Evolutionary conservation across 176 grass and related monocot genomes (phyloP).

Genomic region (Paspalum notatum): DNA sequence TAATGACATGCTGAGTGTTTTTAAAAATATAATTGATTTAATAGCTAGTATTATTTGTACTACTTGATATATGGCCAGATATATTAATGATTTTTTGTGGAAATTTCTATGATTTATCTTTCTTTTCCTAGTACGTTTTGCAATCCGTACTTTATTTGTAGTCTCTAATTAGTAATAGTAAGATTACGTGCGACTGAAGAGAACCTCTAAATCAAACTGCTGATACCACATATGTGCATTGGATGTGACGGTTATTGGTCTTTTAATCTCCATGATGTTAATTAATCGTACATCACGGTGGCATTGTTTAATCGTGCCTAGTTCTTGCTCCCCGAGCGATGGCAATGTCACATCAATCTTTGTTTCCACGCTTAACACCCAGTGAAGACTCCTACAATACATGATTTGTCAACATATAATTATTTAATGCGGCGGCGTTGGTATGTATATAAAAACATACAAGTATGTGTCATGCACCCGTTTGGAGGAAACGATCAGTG

Average conservation of each 20-base stretch:
- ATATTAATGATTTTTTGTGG: no score
- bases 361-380: not conserved
- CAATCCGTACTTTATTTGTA: no score
- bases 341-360: not conserved
- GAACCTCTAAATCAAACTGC: not conserved
- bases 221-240: not conserved
- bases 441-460: no score
- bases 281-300: slow-evolving; percentile 3
- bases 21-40: no score
- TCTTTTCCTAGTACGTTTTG: no score
- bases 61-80: no score
- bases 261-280: not conserved
- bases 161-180: no score
- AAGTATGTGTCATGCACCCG: no score
- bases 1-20: no score
- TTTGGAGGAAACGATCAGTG: slow-evolving; percentile 28
- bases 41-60: no score
- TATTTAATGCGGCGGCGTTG: slow-evolving; percentile 16
- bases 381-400: not conserved
- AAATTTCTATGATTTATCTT: no score
- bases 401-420: slow-evolving; percentile 10
- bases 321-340: not conserved
- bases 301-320: not conserved
- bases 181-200: no score
- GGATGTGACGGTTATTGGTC: not conserved